These are phyloP conservation scores for Phaeosphaeriaceae sp. DNA, from an alignment of 2,329 filamentous ascomycete genomes.

Conservation along the genomic window DNA sequence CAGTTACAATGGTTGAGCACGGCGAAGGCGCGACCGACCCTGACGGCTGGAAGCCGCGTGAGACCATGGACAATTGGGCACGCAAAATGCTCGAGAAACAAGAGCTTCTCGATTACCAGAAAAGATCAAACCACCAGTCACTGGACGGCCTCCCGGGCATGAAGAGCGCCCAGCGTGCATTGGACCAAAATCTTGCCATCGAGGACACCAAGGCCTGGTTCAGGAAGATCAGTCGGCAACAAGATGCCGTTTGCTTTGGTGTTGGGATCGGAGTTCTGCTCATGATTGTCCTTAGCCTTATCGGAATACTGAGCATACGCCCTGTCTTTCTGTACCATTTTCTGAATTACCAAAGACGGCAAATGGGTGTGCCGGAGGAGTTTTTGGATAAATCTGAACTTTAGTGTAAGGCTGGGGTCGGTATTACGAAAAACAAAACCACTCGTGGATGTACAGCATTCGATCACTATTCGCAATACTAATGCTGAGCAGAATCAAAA, in stretches of 20 bases:
- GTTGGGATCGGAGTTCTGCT: conserved; percentile 25
- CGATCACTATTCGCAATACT: background rate
- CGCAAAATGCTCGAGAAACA: conserved; percentile 58
- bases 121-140: conserved; percentile 57
- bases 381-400: conserved; percentile 16
- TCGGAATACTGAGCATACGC: conserved; percentile 24
- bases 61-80: conserved; percentile 63
- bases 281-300: conserved; percentile 27
- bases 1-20: conserved; percentile 30
- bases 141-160: conserved; percentile 34
- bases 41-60: conserved; percentile 49
- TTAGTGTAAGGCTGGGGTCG: background rate
- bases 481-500: background rate
- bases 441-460: background rate
- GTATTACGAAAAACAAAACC: background rate
- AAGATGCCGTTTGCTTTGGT: conserved; percentile 28
- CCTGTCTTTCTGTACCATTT: conserved; percentile 27
- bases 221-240: conserved; percentile 31
- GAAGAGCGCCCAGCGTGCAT: conserved; percentile 56
- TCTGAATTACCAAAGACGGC: conserved; percentile 30
- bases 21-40: conserved; percentile 14
- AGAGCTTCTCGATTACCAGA: conserved; percentile 63
- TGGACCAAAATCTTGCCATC: conserved; percentile 54
- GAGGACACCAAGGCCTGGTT: conserved; percentile 48
- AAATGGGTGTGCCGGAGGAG: conserved; percentile 25